Conservation (phyloP, 2,329 filamentous ascomycete species). For the Venturia pyrina region DNA sequence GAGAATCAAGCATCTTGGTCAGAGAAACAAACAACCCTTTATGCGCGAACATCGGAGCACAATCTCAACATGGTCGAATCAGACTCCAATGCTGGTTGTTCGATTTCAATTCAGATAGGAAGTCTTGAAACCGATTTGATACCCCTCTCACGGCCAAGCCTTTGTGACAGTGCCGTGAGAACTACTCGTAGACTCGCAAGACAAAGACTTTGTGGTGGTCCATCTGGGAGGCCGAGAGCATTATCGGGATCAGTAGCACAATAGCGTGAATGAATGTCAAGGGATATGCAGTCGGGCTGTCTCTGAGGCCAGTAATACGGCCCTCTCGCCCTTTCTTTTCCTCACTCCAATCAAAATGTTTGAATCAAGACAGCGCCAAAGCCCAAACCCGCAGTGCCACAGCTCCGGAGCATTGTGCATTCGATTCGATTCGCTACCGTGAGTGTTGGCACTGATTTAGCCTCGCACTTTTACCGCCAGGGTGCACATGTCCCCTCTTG, state of each 20-base stretch:
- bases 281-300: background rate
- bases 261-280: too few species aligned
- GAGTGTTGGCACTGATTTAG: background rate
- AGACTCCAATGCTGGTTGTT: background rate
- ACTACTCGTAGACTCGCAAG: background rate
- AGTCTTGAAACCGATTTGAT: background rate
- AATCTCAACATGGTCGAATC: background rate
- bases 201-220: background rate
- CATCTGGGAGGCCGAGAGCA: background rate
- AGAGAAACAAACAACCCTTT: background rate
- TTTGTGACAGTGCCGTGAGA: constrained; percentile 3
- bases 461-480: background rate
- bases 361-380: constrained; percentile 1
- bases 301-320: background rate
- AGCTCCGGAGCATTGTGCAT: background rate
- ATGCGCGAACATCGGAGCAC: background rate
- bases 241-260: too few species aligned
- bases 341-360: constrained; percentile 1
- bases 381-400: constrained; percentile 1
- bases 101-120: background rate
- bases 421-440: constrained; percentile 2
- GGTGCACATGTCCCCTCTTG: background rate
- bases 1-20: background rate
- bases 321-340: background rate
- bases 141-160: background rate